These are phyloP conservation scores for Raffaelea ambrosiae DNA, from an alignment of 2,329 filamentous ascomycete genomes.

Conservation along the genomic window DNA sequence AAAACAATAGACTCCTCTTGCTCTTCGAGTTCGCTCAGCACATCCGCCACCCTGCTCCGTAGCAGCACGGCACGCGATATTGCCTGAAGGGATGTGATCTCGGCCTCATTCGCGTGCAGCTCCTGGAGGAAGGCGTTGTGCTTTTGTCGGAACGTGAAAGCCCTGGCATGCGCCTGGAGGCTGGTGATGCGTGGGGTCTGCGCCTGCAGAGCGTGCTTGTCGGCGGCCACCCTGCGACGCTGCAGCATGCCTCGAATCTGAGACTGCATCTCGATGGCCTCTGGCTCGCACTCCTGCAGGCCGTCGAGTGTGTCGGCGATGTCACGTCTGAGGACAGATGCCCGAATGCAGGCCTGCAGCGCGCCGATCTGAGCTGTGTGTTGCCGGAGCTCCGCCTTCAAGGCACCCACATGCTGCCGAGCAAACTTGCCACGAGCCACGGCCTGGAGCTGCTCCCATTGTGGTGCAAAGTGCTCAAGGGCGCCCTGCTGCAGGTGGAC, in stretches of 20 bases:
- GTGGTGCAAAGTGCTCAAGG: slow-evolving; percentile 38
- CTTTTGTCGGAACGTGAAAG: slow-evolving; percentile 53
- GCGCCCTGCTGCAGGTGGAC: slow-evolving; percentile 41
- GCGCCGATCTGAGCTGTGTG: slow-evolving; percentile 33
- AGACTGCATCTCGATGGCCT: slow-evolving; percentile 47
- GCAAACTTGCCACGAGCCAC: slow-evolving; percentile 37
- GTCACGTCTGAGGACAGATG: slow-evolving; percentile 43
- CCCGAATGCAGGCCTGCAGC: slow-evolving; percentile 46
- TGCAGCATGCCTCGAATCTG: slow-evolving; percentile 53
- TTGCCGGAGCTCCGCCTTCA: slow-evolving; percentile 39
- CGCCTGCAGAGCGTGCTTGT: slow-evolving; percentile 46
- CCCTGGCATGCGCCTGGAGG: slow-evolving; percentile 61
- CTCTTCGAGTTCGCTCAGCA: slow-evolving; percentile 70
- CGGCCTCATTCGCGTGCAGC: slow-evolving; percentile 58
- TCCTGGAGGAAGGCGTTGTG: slow-evolving; percentile 58
- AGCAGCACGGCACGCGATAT: slow-evolving; percentile 71
- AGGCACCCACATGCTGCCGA: slow-evolving; percentile 33
- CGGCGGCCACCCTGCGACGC: slow-evolving; percentile 38
- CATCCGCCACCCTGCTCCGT: slow-evolving; percentile 62
- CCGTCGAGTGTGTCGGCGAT: slow-evolving; percentile 38
- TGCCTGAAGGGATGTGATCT: slow-evolving; percentile 64
- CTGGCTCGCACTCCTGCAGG: slow-evolving; percentile 35
- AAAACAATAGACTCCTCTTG: slow-evolving; percentile 70
- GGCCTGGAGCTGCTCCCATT: slow-evolving; percentile 44
- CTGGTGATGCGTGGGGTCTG: slow-evolving; percentile 48